Conservation (phyloP, 2,329 filamentous ascomycete genomes). For the Thielaviopsis populi region DNA sequence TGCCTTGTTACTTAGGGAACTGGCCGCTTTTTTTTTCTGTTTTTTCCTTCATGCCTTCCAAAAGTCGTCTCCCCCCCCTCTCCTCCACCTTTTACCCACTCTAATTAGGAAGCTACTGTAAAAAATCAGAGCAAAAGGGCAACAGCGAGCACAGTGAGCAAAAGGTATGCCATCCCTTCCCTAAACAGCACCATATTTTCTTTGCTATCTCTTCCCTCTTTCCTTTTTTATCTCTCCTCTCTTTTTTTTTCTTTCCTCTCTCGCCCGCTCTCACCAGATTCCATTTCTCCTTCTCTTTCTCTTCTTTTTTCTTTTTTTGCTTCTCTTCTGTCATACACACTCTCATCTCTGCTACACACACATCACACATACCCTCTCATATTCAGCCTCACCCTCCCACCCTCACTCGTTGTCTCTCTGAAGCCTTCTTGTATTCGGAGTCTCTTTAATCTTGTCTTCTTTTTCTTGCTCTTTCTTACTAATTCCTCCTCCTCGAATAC, state of each 20-base stretch:
- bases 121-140: neutral
- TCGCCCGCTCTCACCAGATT: constrained; percentile 18
- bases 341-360: constrained; percentile 3
- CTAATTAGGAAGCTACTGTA: constrained; percentile 1
- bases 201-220: constrained; percentile 9
- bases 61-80: neutral
- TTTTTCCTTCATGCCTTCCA: neutral
- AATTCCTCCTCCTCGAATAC: neutral
- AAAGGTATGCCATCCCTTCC: constrained; percentile 3
- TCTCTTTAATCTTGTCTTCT: constrained; percentile 8
- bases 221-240: neutral
- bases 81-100: neutral
- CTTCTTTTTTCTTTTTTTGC: constrained; percentile 17
- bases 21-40: constrained; percentile 4
- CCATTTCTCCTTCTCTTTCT: constrained; percentile 18
- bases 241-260: constrained; percentile 3
- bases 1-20: constrained; percentile 15
- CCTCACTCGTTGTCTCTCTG: constrained; percentile 8
- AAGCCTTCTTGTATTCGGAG: neutral
- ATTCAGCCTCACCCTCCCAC: neutral
- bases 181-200: constrained; percentile 16
- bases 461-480: neutral
- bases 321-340: neutral
- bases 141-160: neutral
- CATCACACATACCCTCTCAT: constrained; percentile 2